Evolutionary conservation across 164 flowering plant species (phyloP).

Genomic region (Houttuynia cordata): DNA sequence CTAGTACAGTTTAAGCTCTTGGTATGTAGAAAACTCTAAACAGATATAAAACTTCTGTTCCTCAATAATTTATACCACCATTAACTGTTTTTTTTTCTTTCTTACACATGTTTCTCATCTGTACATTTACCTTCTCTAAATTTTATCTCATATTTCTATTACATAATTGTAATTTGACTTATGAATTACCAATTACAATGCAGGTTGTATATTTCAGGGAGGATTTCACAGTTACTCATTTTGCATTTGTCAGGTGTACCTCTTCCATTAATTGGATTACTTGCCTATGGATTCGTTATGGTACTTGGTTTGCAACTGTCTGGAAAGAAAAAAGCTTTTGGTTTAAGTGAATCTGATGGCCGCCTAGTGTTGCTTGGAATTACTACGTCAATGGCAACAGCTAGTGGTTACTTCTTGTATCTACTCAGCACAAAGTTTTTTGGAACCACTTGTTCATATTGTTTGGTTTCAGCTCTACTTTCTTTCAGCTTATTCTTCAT

Average conservation of each 20-base stretch:
- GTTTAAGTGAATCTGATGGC: slow-evolving; percentile 37
- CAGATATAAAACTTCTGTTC: neutral
- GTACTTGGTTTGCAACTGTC: slow-evolving; percentile 47
- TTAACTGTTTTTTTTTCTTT: too few relatives aligned
- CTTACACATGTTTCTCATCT: neutral
- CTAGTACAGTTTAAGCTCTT: neutral
- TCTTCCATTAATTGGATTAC: slow-evolving; percentile 81
- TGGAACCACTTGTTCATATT: slow-evolving; percentile 69
- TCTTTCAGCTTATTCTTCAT: slow-evolving; percentile 67
- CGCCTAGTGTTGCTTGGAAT: slow-evolving; percentile 53
- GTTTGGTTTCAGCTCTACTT: slow-evolving; percentile 54
- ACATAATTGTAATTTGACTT: neutral
- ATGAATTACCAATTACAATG: slow-evolving; percentile 7
- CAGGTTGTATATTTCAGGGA: slow-evolving; percentile 18
- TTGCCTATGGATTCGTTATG: slow-evolving; percentile 65
- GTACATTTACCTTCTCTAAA: neutral
- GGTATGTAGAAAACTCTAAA: neutral
- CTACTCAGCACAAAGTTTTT: slow-evolving; percentile 55
- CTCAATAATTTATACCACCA: neutral
- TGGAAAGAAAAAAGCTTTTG: slow-evolving; percentile 34
- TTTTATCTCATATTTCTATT: neutral
- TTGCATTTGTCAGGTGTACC: slow-evolving; percentile 75
- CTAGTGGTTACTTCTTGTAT: slow-evolving; percentile 84
- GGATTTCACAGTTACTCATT: slow-evolving; percentile 19
- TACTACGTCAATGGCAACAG: slow-evolving; percentile 79